These are phyloP conservation scores for Fusarium nurragi DNA, from an alignment of 2,329 filamentous ascomycete genomes.

Conservation along the genomic window DNA sequence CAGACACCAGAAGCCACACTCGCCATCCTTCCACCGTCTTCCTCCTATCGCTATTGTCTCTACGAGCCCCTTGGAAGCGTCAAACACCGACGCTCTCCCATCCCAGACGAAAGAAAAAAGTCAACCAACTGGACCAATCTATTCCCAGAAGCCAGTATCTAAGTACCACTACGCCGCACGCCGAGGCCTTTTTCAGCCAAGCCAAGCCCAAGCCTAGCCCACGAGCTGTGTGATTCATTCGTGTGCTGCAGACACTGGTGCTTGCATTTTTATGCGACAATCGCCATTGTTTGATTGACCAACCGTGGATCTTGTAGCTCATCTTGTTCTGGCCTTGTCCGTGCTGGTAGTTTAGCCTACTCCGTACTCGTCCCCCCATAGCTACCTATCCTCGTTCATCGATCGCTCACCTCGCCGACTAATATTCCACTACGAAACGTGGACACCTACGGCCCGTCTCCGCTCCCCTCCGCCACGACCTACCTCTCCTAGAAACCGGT, in stretches of 20 bases:
- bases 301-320: slow-evolving; percentile 46
- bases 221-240: slow-evolving; percentile 37
- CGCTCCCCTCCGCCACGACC: slow-evolving; percentile 39
- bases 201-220: slow-evolving; percentile 23
- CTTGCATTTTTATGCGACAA: slow-evolving; percentile 48
- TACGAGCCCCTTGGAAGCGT: slow-evolving; percentile 17
- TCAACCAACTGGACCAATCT: slow-evolving; percentile 16
- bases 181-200: slow-evolving; percentile 31
- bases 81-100: slow-evolving; percentile 7
- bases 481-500: slow-evolving; percentile 38
- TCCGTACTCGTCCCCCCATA: slow-evolving; percentile 37
- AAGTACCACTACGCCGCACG: slow-evolving; percentile 28
- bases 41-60: slow-evolving; percentile 22
- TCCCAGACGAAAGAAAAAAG: slow-evolving; percentile 28
- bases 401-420: slow-evolving; percentile 15
- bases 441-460: slow-evolving; percentile 43
- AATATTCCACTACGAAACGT: slow-evolving; percentile 39
- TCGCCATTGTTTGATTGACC: slow-evolving; percentile 43
- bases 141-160: slow-evolving; percentile 20
- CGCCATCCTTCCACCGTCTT: slow-evolving; percentile 21
- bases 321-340: slow-evolving; percentile 33
- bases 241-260: slow-evolving; percentile 40
- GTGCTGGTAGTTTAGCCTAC: slow-evolving; percentile 2
- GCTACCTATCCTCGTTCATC: slow-evolving; percentile 34
- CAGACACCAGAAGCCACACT: slow-evolving; percentile 34